Evolutionary conservation across 768 basidiomycete species (phyloP).

Genomic region (Psilocybe sp.): DNA sequence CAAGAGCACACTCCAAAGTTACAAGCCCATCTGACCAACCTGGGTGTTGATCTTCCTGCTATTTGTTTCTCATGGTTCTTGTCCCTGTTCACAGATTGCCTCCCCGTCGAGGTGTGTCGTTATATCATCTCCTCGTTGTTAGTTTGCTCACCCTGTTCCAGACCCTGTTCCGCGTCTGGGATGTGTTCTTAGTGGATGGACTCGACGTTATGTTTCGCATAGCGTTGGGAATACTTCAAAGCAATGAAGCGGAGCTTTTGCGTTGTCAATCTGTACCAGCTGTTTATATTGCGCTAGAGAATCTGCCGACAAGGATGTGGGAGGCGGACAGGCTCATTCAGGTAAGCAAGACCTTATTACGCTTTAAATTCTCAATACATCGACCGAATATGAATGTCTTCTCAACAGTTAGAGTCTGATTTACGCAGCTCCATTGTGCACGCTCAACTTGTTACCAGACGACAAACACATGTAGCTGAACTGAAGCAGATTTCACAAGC

Average conservation of each 20-base stretch:
- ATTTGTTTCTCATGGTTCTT: conserved; percentile 99
- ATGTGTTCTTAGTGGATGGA: conserved; percentile 91
- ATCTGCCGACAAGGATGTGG: conserved; percentile 91
- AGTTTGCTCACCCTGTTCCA: conserved; percentile 24
- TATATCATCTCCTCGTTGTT: not conserved
- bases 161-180: conserved; percentile 97
- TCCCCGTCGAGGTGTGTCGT: conserved; percentile 82
- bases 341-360: conserved; percentile 41
- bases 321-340: conserved; percentile 87
- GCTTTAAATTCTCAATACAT: not conserved
- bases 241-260: conserved; percentile 81
- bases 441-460: conserved; percentile 52
- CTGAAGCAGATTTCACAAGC: conserved; percentile 26
- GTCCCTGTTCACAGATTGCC: conserved; percentile 91
- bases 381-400: not conserved
- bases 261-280: conserved; percentile 83
- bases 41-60: conserved; percentile 88
- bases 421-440: conserved; percentile 51
- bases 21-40: conserved; percentile 66
- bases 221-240: conserved; percentile 81
- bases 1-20: conserved; percentile 75
- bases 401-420: conserved; percentile 51
- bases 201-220: conserved; percentile 89
- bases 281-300: conserved; percentile 86
- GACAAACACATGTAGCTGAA: conserved; percentile 46